Percentiles rank a stretch among this genome's conserved stretches.
phyloP scores from a whole-genome alignment of 2,329 filamentous ascomycete genomes.

The Aureobasidium sp. region DNA sequence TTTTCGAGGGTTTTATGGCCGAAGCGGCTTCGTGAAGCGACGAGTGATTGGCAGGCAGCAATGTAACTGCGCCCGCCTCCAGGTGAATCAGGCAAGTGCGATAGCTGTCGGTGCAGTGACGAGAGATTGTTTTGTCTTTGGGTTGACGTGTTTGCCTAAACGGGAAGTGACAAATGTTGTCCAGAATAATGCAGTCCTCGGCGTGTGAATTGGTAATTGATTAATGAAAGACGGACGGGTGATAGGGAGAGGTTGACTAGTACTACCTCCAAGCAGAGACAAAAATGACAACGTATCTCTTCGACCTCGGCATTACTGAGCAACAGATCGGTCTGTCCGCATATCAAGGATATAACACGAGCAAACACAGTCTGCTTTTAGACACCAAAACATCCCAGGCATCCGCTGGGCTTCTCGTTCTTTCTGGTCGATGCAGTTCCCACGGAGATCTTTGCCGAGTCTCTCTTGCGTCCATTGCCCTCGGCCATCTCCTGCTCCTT shows the following conservation, averaged over 20 bases:
- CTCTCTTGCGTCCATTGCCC: background rate
- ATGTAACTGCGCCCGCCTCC: background rate
- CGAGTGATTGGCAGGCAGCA: background rate
- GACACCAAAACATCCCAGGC: constrained; percentile 2
- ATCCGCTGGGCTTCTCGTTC: background rate
- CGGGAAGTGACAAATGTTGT: background rate
- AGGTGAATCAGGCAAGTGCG: background rate
- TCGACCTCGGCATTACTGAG: background rate
- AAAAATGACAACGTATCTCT: background rate
- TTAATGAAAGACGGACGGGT: background rate
- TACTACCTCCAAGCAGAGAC: background rate
- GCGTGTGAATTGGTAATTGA: background rate
- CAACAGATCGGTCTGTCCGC: background rate
- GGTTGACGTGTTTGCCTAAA: background rate
- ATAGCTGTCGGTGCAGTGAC: background rate
- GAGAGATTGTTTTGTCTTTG: background rate
- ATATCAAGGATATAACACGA: background rate
- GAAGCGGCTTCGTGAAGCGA: background rate
- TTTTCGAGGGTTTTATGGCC: background rate
- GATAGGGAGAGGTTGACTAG: background rate
- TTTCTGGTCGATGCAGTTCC: background rate
- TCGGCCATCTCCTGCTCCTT: background rate
- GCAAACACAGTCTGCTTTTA: background rate
- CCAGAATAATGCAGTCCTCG: background rate
- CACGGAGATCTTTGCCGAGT: background rate